Base-by-base conservation (phyloP, 2,329 filamentous ascomycete genomes). In the Metarhizium robertsii region DNA sequence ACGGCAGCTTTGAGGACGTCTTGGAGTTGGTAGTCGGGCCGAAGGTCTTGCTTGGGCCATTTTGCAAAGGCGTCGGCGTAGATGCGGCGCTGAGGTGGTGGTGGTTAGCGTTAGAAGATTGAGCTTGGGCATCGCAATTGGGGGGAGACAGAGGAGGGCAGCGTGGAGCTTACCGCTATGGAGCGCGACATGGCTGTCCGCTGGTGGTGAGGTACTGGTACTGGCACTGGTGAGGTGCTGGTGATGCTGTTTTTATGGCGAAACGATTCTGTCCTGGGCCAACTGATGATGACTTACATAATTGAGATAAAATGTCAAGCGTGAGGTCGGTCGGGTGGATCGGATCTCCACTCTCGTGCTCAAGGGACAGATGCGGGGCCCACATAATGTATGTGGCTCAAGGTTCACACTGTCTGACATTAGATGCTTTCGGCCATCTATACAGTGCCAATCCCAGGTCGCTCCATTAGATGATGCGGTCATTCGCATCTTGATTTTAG, bases 11-110 rank as follows among this genome's bases (percentile, higher is more conserved):
- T 64, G 51, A 87, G 70, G 38, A 80, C 74, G 60, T 81, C 76
- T 63, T 80, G 80, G 61, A 87, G 76, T 66, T 86, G 82, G 65
- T 79, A 75, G 56, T 84, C 77, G 7, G 84, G 84, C 0, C 85
- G 81, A 48, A 87, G 75, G 56, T 74, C 72, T 64, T 87, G 84
- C 62, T 79, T 79, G 49, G 85, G 85, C 84, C 84, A 88, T 59
- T 76, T 75, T 56, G 76, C 72, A 54, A 73, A 68, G 60, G 66
- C 69, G 55, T 72, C 70, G 52, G 65, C 61, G 63, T 72, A 73
- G 50, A 71, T 65, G 57, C 67, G 69, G 60, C 66, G 65, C 71
- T 74, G 40, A 25, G 25, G 3, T 32, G 50, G 34, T 45, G 14
- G 42, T 10, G 2, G 6, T 45, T 45, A 16, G 20, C 1, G 38